Conservation (phyloP, 2,329 filamentous ascomycete genomes). For the Pseudogymnoascus pannorum region DNA sequence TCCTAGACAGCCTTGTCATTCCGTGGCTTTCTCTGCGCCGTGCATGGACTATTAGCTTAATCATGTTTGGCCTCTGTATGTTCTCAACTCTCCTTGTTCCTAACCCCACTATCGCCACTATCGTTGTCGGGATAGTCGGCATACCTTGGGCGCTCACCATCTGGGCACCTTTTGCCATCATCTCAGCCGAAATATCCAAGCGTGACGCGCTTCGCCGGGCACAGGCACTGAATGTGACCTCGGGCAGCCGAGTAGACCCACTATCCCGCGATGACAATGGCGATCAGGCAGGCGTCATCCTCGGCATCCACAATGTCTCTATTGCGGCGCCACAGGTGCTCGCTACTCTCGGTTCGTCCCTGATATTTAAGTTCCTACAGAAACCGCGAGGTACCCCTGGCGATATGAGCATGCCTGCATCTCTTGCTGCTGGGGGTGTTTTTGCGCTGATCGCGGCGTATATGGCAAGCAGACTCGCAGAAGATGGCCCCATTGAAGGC, state of each 20-base stretch:
- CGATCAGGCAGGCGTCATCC: constrained; percentile 55
- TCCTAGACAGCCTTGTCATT: constrained; percentile 61
- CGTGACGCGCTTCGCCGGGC: constrained; percentile 60
- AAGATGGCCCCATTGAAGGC: constrained; percentile 18
- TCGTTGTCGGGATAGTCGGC: constrained; percentile 73
- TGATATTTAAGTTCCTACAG: constrained; percentile 79
- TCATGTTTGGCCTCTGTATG: constrained; percentile 79
- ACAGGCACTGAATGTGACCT: constrained; percentile 32
- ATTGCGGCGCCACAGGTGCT: constrained; percentile 88
- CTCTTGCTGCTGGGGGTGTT: constrained; percentile 74
- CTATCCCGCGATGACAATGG: constrained; percentile 11
- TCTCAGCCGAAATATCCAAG: constrained; percentile 83
- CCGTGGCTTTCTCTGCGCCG: constrained; percentile 79
- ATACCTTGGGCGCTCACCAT: constrained; percentile 88
- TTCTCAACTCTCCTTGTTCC: constrained; percentile 74
- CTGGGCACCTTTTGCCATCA: constrained; percentile 94
- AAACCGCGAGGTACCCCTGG: constrained; percentile 79
- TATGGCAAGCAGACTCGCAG: constrained; percentile 36
- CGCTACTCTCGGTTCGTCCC: constrained; percentile 74
- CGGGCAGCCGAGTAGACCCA: constrained; percentile 27
- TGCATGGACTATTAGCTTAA: constrained; percentile 76
- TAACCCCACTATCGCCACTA: constrained; percentile 63
- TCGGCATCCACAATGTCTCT: constrained; percentile 93
- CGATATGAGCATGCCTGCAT: constrained; percentile 80
- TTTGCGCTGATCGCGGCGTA: constrained; percentile 71